Conservation (phyloP, 73 alveolate genomes). For the Stentor coeruleus region DNA sequence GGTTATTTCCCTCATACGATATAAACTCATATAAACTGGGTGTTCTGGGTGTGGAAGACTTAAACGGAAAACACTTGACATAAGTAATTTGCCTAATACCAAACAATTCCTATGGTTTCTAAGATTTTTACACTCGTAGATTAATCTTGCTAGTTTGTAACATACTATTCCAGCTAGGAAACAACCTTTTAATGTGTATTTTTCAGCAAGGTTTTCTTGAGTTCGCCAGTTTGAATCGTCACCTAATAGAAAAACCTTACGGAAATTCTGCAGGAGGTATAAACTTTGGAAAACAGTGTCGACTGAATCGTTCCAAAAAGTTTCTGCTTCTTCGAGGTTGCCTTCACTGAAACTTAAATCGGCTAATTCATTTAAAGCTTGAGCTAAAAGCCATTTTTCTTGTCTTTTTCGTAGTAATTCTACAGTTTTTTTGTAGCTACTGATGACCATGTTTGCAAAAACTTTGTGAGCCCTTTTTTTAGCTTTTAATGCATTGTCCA, state of each 20-base stretch:
- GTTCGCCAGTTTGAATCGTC: slow-evolving; percentile 28
- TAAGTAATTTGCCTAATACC: slow-evolving; percentile 51
- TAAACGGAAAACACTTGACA: slow-evolving; percentile 50
- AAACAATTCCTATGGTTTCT: slow-evolving; percentile 45
- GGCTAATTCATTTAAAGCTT: slow-evolving; percentile 86
- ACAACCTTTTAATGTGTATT: slow-evolving; percentile 53
- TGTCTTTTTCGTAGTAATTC: slow-evolving; percentile 84
- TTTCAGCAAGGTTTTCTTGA: slow-evolving; percentile 51
- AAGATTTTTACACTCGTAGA: slow-evolving; percentile 55
- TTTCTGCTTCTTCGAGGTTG: slow-evolving; percentile 80
- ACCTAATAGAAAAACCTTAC: slow-evolving; percentile 36
- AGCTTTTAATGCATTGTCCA: slow-evolving; percentile 58
- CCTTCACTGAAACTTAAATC: slow-evolving; percentile 72
- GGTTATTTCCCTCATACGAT: slow-evolving; percentile 77
- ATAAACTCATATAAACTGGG: slow-evolving; percentile 55
- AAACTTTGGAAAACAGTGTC: slow-evolving; percentile 87
- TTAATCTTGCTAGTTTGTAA: slow-evolving; percentile 47
- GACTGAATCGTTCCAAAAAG: slow-evolving; percentile 87
- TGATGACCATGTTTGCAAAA: slow-evolving; percentile 71
- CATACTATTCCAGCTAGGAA: slow-evolving; percentile 66
- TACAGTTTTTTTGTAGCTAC: slow-evolving; percentile 74
- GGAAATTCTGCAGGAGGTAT: slow-evolving; percentile 72
- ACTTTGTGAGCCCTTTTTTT: slow-evolving; percentile 76
- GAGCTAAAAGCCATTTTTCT: slow-evolving; percentile 83
- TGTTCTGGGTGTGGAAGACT: slow-evolving; percentile 60